phyloP scores from a whole-genome alignment of 2,329 filamentous ascomycete species.

The Phoma herbarum region DNA sequence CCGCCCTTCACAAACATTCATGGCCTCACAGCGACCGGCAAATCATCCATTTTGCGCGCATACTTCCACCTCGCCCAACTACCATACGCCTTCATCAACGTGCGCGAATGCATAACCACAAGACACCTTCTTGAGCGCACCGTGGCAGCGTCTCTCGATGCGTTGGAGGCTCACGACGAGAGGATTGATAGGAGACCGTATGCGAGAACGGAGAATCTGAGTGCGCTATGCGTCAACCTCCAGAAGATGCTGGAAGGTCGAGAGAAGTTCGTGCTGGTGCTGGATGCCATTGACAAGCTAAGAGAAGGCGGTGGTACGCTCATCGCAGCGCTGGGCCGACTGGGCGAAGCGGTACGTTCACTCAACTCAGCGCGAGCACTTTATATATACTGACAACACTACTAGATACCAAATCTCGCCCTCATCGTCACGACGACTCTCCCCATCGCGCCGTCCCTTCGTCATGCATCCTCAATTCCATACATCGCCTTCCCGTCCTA shows the following conservation, averaged over 20 bases:
- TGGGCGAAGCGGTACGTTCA: constrained; percentile 77
- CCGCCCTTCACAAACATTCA: constrained; percentile 80
- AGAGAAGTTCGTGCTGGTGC: constrained; percentile 78
- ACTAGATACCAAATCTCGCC: constrained; percentile 78
- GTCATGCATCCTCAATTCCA: constrained; percentile 74
- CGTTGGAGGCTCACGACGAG: constrained; percentile 54
- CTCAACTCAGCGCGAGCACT: too few species aligned
- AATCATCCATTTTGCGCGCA: constrained; percentile 73
- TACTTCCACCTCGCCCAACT: constrained; percentile 65
- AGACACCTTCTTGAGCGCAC: constrained; percentile 80
- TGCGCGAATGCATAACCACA: constrained; percentile 78
- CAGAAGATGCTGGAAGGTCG: constrained; percentile 66
- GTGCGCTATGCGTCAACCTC: constrained; percentile 77
- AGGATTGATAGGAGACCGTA: constrained; percentile 56
- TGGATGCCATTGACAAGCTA: constrained; percentile 88
- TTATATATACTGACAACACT: constrained; percentile 9
- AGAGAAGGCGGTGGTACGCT: constrained; percentile 81
- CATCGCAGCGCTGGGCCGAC: constrained; percentile 78
- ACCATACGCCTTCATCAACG: constrained; percentile 70
- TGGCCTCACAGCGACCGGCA: constrained; percentile 87
- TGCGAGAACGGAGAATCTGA: constrained; percentile 79
- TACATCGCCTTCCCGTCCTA: constrained; percentile 88
- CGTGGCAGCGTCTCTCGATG: constrained; percentile 60
- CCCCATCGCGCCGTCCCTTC: constrained; percentile 69
- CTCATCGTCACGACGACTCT: constrained; percentile 79